Evolutionary conservation across 441 rosid species (phyloP).

Genomic region (Omphalea diandra): DNA sequence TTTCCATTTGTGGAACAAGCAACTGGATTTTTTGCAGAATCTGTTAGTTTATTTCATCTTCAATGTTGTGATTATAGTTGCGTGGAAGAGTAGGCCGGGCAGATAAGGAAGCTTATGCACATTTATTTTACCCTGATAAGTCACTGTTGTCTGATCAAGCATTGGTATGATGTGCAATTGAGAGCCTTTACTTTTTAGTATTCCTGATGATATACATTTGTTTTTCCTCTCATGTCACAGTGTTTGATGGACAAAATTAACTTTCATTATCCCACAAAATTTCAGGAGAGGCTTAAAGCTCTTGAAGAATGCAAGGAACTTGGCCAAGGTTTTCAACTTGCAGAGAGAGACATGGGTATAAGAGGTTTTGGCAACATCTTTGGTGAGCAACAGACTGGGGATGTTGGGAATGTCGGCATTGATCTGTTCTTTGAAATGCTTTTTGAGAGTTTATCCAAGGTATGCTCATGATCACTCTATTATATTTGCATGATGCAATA

Average conservation of each 20-base stretch:
- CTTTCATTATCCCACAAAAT: slow-evolving; percentile 25
- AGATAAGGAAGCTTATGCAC: slow-evolving; percentile 95
- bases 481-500: background rate
- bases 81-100: slow-evolving; percentile 99
- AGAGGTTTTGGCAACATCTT: slow-evolving; percentile 97
- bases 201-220: background rate
- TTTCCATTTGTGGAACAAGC: background rate
- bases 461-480: slow-evolving; percentile 26
- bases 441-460: slow-evolving; percentile 96
- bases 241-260: slow-evolving; percentile 9
- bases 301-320: slow-evolving; percentile 91
- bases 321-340: slow-evolving; percentile 98
- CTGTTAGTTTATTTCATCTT: slow-evolving; percentile 16
- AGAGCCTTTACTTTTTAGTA: slow-evolving; percentile 18
- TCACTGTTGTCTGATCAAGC: slow-evolving; percentile 77
- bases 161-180: slow-evolving; percentile 45
- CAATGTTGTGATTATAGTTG: slow-evolving; percentile 49
- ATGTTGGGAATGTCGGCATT: slow-evolving; percentile 93
- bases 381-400: slow-evolving; percentile 99
- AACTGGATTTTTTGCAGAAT: slow-evolving; percentile 2
- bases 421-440: slow-evolving; percentile 99
- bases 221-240: slow-evolving; percentile 13
- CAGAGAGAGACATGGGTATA: slow-evolving; percentile 98
- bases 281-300: slow-evolving; percentile 93
- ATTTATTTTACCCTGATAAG: slow-evolving; percentile 89